Evolutionary conservation across 2,329 filamentous ascomycete species (phyloP), one percentile per base, ranked within the genome.

Genomic region (Cladophialophora yegresii): DNA sequence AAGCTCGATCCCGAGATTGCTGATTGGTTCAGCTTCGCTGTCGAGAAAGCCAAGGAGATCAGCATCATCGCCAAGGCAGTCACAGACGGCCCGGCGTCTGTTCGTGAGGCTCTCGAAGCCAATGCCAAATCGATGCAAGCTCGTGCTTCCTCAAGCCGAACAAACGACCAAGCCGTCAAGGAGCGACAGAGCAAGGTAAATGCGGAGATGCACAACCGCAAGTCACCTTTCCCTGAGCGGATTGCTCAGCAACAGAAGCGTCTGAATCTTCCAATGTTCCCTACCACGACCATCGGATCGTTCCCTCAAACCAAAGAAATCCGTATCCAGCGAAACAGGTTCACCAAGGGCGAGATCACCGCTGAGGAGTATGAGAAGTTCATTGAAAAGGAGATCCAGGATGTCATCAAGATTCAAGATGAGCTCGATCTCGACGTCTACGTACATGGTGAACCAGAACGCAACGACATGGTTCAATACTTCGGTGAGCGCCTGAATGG

Each of bases 401-500:
- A 96, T 69, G 92, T 93, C 77, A 87, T 99, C 82, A 91, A 92
- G 85, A 91, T 98, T 80, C 95, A 99, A 84, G 92, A 98, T 76
- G 95, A 98, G 84, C 93, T 99, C 75, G 92, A 87, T 80, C 89
- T 99, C 61, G 95, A 99, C 74, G 95, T 99, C 79, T 91, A 90
- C 78, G 95, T 99, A 71, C 95, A 99, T 85, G 95, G 95, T 78
- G 95, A 99, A 87, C 95, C 95, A 66, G 95, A 99, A 88, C 92
- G 95, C 80, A 99, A 99, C 84, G 95, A 99, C 88, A 99, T 99
- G 95, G 95, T 99, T 60, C 95, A 99, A 83, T 99, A 97, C 89
- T 99, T 99, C 75, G 95, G 95, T 81, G 95, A 99, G 87, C 90
- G 92, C 76, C 86, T 99, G 69, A 87, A 96, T 75, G 95, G 95